Percentiles rank a stretch among this genome's conserved stretches.
Evolutionary conservation across 192 early-diverging fungal genomes (phyloP).

Genomic region (Entomortierella beljakovae): DNA sequence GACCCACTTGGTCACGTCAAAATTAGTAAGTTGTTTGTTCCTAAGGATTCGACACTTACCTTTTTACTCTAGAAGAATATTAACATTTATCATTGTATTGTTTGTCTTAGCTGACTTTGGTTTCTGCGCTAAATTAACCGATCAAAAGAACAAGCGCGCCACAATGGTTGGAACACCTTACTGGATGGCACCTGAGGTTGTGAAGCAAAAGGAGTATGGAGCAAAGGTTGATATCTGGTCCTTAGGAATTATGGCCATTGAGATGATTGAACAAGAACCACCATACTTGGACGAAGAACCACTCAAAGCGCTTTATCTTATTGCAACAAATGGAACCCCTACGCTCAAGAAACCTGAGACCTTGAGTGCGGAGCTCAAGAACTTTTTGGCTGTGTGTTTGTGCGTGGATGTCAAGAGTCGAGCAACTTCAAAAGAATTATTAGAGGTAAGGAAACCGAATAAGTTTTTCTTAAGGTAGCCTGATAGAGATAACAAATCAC

Average conservation of each 20-base stretch:
- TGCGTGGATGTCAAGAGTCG: constrained; percentile 90
- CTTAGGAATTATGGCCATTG: constrained; percentile 96
- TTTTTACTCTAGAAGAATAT: neutral
- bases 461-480: neutral
- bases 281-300: constrained; percentile 97
- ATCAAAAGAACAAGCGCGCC: constrained; percentile 82
- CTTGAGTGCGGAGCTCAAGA: constrained; percentile 81
- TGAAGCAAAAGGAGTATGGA: constrained; percentile 84
- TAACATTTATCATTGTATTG: neutral
- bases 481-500: too few species aligned
- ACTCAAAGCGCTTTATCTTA: constrained; percentile 93
- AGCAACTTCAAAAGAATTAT: constrained; percentile 79
- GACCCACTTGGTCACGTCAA: constrained; percentile 87
- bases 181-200: constrained; percentile 90
- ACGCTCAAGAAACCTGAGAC: constrained; percentile 88
- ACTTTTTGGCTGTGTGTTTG: constrained; percentile 88
- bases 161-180: constrained; percentile 93
- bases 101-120: constrained; percentile 86
- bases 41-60: neutral
- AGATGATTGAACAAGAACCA: constrained; percentile 98
- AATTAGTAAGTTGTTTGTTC: constrained; percentile 47
- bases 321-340: constrained; percentile 97
- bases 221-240: constrained; percentile 92
- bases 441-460: constrained; percentile 62
- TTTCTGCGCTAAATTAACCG: constrained; percentile 92